Conservation (phyloP, 2,329 filamentous ascomycete genomes). For the Xylariomycetidae sp. region DNA sequence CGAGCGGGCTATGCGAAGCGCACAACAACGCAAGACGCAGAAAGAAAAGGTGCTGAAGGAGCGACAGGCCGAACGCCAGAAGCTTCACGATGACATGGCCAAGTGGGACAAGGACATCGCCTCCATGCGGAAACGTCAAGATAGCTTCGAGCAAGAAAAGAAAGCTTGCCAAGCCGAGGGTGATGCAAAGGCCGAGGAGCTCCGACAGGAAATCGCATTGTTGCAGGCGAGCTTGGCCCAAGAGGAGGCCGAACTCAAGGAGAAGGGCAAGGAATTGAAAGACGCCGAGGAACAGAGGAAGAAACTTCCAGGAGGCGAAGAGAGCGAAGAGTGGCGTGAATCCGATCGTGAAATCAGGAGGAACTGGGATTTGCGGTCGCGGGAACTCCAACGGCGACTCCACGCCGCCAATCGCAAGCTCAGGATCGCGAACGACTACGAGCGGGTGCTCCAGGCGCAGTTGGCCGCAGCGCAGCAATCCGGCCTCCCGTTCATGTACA, state of each 20-base stretch:
- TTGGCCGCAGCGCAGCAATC: slow-evolving; percentile 37
- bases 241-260: slow-evolving; percentile 67
- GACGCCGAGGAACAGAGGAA: slow-evolving; percentile 66
- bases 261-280: slow-evolving; percentile 66
- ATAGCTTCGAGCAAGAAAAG: slow-evolving; percentile 49
- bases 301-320: slow-evolving; percentile 54
- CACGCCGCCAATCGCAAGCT: slow-evolving; percentile 41
- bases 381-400: slow-evolving; percentile 45
- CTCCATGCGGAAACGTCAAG: slow-evolving; percentile 51
- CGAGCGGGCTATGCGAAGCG: slow-evolving; percentile 73
- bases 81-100: slow-evolving; percentile 62
- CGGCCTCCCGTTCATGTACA: slow-evolving; percentile 37
- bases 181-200: slow-evolving; percentile 43
- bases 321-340: slow-evolving; percentile 51
- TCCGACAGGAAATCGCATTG: slow-evolving; percentile 49
- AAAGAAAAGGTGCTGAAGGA: slow-evolving; percentile 68
- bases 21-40: slow-evolving; percentile 71
- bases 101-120: slow-evolving; percentile 62
- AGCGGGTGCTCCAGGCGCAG: slow-evolving; percentile 41
- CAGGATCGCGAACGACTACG: slow-evolving; percentile 41
- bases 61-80: slow-evolving; percentile 61
- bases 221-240: slow-evolving; percentile 59
- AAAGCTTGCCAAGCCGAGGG: slow-evolving; percentile 44
- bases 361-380: slow-evolving; percentile 49
- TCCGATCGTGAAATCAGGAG: slow-evolving; percentile 45